Conservation (phyloP, 805 yeast genomes). For the Blastobotrys americana region DNA sequence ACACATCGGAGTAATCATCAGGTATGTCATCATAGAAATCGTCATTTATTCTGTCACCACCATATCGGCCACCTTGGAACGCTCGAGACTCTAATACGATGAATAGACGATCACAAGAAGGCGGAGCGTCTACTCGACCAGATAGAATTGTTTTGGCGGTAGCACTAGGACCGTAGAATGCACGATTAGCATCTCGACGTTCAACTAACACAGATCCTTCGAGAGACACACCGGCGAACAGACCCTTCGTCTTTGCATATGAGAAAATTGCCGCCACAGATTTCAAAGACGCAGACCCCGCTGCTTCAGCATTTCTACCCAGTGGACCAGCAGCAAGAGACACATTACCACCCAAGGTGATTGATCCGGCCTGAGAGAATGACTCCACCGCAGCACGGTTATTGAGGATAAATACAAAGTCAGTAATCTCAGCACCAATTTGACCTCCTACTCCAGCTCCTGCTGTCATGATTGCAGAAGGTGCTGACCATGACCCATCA, state of each 20-base stretch:
- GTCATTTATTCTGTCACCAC: conserved; percentile 42
- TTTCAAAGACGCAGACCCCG: conserved; percentile 84
- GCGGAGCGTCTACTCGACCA: conserved; percentile 90
- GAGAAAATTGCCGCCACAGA: conserved; percentile 87
- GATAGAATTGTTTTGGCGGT: conserved; percentile 79
- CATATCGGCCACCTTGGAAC: conserved; percentile 41
- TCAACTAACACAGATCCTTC: conserved; percentile 97
- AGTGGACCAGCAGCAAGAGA: conserved; percentile 97
- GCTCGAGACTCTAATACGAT: conserved; percentile 81
- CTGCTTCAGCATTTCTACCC: conserved; percentile 96
- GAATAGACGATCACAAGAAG: conserved; percentile 80
- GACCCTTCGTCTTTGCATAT: conserved; percentile 91
- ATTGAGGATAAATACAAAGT: conserved; percentile 88
- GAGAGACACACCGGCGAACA: conserved; percentile 93
- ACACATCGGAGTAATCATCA: conserved; percentile 52
- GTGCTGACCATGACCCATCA: conserved; percentile 97
- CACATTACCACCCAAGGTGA: conserved; percentile 90
- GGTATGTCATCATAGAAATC: conserved; percentile 74
- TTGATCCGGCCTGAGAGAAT: conserved; percentile 88
- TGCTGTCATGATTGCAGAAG: conserved; percentile 89
- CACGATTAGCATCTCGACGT: conserved; percentile 93
- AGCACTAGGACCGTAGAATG: conserved; percentile 83
- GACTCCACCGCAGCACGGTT: conserved; percentile 83
- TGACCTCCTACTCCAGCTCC: conserved; percentile 99
- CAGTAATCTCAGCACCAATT: conserved; percentile 93